phyloP scores from a whole-genome alignment of 306 rosid genomes.

The Mucuna pruriens region DNA sequence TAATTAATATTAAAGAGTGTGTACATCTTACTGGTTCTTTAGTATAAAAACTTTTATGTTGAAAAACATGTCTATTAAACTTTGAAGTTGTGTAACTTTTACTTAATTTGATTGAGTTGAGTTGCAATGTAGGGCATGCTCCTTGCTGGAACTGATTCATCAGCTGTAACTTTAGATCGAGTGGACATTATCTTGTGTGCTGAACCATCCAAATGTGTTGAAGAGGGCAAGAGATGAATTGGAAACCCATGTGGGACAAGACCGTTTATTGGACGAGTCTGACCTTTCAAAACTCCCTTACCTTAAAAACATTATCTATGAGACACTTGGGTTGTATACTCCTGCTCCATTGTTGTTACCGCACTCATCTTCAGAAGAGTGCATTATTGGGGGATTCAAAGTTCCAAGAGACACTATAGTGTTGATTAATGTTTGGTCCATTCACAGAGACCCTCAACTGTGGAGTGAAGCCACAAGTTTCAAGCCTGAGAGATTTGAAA shows the following conservation, averaged over 20 bases:
- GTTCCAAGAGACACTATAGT: conserved; percentile 53
- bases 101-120: conserved; percentile 4
- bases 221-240: conserved; percentile 45
- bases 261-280: conserved; percentile 41
- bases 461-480: conserved; percentile 54
- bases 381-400: conserved; percentile 44
- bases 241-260: conserved; percentile 45
- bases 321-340: conserved; percentile 53
- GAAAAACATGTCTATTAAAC: too few species aligned
- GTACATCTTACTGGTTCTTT: too few species aligned
- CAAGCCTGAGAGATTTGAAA: conserved; percentile 45
- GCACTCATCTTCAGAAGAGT: conserved; percentile 51
- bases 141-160: conserved; percentile 50
- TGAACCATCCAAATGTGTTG: conserved; percentile 45
- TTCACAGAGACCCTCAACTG: conserved; percentile 54
- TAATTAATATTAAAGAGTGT: too few species aligned
- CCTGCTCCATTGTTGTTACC: conserved; percentile 58
- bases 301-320: conserved; percentile 49
- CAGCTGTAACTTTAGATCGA: conserved; percentile 56
- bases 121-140: conserved; percentile 37
- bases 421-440: conserved; percentile 61
- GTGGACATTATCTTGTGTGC: conserved; percentile 40
- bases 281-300: conserved; percentile 56
- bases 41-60: too few species aligned
- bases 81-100: too few species aligned